Percentiles rank a stretch among this genome's conserved stretches.
phyloP scores from a whole-genome alignment of 1,284 basidiomycete species.

The Mycosarcoma mackinlayi region DNA sequence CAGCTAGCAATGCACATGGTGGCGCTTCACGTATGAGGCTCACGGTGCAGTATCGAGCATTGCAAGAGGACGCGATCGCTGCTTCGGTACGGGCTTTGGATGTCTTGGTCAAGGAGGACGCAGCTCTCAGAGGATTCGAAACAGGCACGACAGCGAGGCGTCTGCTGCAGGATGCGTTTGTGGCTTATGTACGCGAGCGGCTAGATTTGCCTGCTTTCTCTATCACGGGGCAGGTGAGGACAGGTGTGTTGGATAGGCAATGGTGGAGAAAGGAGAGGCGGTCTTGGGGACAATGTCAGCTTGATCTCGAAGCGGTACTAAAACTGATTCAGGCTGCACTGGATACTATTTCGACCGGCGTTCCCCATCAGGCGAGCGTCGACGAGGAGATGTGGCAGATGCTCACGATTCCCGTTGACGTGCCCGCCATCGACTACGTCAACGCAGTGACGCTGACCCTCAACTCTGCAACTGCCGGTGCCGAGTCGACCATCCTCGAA shows the following conservation, averaged over 20 bases:
- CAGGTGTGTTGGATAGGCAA: slow-evolving; percentile 15
- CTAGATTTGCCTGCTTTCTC: slow-evolving; percentile 43
- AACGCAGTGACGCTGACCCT: slow-evolving; percentile 40
- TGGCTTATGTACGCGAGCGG: slow-evolving; percentile 21
- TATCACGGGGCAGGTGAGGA: slow-evolving; percentile 29
- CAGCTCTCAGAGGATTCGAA: neutral
- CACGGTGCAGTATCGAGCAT: slow-evolving; percentile 45
- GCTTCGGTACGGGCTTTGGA: slow-evolving; percentile 13
- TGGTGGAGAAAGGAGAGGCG: slow-evolving; percentile 32
- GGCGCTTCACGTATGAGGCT: slow-evolving; percentile 29
- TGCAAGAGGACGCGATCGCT: slow-evolving; percentile 50
- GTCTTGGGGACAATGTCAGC: slow-evolving; percentile 15
- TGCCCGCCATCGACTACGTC: slow-evolving; percentile 46
- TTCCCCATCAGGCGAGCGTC: neutral
- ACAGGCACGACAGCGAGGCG: slow-evolving; percentile 4
- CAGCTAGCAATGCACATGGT: neutral
- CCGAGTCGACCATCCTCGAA: neutral
- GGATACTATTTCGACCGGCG: neutral
- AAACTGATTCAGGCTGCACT: slow-evolving; percentile 1
- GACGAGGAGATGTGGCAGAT: slow-evolving; percentile 36
- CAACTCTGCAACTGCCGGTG: neutral
- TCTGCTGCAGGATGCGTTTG: slow-evolving; percentile 28
- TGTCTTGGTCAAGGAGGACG: neutral
- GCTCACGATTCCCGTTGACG: slow-evolving; percentile 54
- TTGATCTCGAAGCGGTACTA: neutral